phyloP scores from a whole-genome alignment of 257 asterid genomes.

The Solanum sejunctum region DNA sequence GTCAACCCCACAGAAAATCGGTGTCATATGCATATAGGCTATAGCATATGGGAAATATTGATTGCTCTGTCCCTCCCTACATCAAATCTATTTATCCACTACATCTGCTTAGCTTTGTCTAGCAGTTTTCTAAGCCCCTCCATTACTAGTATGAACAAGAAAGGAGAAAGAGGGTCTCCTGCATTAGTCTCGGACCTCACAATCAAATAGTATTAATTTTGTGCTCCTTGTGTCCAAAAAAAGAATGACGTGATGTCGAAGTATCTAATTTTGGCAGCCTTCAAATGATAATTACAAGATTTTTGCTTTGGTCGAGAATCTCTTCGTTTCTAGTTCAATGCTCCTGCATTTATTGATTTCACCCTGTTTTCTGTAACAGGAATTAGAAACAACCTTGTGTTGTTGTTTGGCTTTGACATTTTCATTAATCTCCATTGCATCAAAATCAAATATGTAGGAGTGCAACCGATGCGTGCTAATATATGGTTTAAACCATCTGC shows the following conservation, averaged over 20 bases:
- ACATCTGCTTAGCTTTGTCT: too few species aligned
- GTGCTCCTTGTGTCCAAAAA: background rate
- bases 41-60: too few species aligned
- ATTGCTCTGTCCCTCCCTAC: too few species aligned
- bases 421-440: background rate
- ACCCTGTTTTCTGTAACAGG: background rate
- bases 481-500: background rate
- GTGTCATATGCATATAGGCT: too few species aligned
- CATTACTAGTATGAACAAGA: too few species aligned
- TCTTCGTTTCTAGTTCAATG: background rate
- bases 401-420: background rate
- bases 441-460: background rate
- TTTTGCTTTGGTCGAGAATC: slow-evolving; percentile 9
- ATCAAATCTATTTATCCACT: too few species aligned
- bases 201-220: background rate
- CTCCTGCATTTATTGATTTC: background rate
- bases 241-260: too few species aligned
- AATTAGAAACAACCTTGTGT: background rate
- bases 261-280: background rate
- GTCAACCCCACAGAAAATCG: too few species aligned
- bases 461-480: background rate
- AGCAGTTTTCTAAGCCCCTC: too few species aligned
- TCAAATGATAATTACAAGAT: background rate
- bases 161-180: too few species aligned
- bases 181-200: too few species aligned